Conservation (phyloP, 179 eudicot genomes). For the Silene coronaria region DNA sequence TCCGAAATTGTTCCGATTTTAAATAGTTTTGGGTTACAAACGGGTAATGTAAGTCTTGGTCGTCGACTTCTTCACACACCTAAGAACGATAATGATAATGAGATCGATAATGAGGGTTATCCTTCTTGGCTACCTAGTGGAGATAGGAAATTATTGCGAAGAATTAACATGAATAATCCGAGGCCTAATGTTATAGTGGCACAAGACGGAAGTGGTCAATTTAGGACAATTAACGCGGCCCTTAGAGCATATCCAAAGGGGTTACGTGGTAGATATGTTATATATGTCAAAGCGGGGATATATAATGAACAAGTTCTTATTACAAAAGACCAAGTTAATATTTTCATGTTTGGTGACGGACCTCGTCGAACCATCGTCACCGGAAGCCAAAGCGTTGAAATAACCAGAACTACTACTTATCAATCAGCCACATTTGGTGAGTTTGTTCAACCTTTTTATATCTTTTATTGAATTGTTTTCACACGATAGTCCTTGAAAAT, state of each 20-base stretch:
- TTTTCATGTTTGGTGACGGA: conserved; percentile 84
- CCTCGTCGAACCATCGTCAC: conserved; percentile 51
- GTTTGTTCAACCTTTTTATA: neutral
- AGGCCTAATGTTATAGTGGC: conserved; percentile 56
- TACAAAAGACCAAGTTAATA: conserved; percentile 32
- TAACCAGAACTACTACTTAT: conserved; percentile 31
- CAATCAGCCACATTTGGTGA: conserved; percentile 53
- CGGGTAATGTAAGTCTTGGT: conserved; percentile 3
- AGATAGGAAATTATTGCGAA: conserved; percentile 40
- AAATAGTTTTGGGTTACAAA: conserved; percentile 16
- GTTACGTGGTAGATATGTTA: conserved; percentile 43
- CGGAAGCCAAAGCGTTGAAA: conserved; percentile 27
- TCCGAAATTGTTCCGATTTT: conserved; percentile 29
- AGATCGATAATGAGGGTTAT: conserved; percentile 21
- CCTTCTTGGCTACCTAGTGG: conserved; percentile 49
- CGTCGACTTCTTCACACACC: conserved; percentile 28
- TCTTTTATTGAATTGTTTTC: neutral
- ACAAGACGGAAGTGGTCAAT: conserved; percentile 62
- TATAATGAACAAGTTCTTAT: conserved; percentile 49
- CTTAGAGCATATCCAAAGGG: conserved; percentile 50
- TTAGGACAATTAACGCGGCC: conserved; percentile 48
- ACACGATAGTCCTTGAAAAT: neutral
- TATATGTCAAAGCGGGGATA: conserved; percentile 64
- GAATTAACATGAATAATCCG: conserved; percentile 16
- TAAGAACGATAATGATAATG: neutral